These are phyloP conservation scores for Phyllosticta citriasiana DNA, from an alignment of 2,329 filamentous ascomycete genomes.

Conservation along the genomic window DNA sequence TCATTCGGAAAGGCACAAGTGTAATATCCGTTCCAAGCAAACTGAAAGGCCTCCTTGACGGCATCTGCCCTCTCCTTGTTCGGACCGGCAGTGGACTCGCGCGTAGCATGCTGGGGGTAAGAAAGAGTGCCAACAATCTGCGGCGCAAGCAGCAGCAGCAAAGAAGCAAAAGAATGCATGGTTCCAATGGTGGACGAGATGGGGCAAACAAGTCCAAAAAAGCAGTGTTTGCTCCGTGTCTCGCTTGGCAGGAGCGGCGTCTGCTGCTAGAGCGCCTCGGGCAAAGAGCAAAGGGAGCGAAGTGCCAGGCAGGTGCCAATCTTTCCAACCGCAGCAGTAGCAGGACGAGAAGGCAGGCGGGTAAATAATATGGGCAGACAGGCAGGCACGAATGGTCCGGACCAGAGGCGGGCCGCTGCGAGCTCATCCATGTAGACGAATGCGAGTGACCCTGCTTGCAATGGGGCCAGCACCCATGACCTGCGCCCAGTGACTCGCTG, in stretches of 20 bases:
- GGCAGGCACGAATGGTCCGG: background rate
- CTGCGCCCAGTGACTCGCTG: conserved; percentile 3
- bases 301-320: background rate
- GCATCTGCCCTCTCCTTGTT: conserved; percentile 20
- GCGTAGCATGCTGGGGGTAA: background rate
- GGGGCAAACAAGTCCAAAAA: background rate
- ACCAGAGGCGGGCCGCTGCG: background rate
- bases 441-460: background rate
- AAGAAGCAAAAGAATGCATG: conserved; percentile 1
- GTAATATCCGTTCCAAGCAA: conserved; percentile 44
- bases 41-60: conserved; percentile 24
- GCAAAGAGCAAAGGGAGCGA: background rate
- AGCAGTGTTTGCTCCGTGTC: background rate
- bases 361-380: background rate
- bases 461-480: conserved; percentile 3
- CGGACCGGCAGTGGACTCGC: background rate
- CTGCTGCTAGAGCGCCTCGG: background rate
- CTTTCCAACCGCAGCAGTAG: background rate
- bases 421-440: background rate
- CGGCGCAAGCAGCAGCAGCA: background rate
- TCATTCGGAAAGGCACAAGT: conserved; percentile 69
- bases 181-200: background rate
- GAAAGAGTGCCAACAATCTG: background rate
- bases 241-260: background rate
- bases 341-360: background rate